A percentile compares a stretch with the other conserved stretches of the same genome.
phyloP scores from a whole-genome alignment of 75 land plant genomes.

The Chamaecyparis obtusa region DNA sequence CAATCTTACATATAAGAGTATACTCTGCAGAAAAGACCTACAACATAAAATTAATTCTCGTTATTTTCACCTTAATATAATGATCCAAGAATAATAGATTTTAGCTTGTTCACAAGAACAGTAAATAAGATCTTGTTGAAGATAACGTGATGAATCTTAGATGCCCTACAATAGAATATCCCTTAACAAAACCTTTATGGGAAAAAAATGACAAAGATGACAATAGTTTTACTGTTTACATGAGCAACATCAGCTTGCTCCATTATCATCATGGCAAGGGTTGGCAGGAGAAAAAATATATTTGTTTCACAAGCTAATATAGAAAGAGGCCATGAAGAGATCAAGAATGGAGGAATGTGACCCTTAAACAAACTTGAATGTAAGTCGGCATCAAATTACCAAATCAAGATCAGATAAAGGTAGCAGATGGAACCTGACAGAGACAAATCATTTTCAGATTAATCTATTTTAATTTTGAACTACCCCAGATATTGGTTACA shows the following conservation, averaged over 20 bases:
- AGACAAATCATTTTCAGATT: background rate
- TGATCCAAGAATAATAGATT: background rate
- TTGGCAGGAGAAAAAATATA: background rate
- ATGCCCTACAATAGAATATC: background rate
- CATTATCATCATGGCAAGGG: background rate
- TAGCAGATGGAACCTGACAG: background rate
- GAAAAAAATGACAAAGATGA: background rate
- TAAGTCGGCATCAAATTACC: background rate
- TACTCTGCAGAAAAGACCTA: conserved; percentile 94
- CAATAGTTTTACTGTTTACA: background rate
- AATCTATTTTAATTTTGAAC: background rate
- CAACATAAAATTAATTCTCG: conserved; percentile 1
- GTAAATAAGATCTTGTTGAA: background rate
- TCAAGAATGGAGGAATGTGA: background rate
- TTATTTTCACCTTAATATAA: background rate
- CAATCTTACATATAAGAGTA: conserved; percentile 81
- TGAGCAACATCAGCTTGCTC: background rate
- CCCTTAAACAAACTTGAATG: background rate
- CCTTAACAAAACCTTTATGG: background rate
- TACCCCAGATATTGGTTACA: background rate
- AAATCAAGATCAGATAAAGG: background rate
- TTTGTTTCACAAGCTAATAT: background rate
- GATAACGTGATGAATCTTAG: background rate
- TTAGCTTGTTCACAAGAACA: conserved; percentile 4
- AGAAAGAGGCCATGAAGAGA: background rate